A percentile compares a stretch with the other conserved stretches of the same genome.
Evolutionary conservation across 805 yeast genomes (phyloP).

Genomic region (Yarrowia deformans): DNA sequence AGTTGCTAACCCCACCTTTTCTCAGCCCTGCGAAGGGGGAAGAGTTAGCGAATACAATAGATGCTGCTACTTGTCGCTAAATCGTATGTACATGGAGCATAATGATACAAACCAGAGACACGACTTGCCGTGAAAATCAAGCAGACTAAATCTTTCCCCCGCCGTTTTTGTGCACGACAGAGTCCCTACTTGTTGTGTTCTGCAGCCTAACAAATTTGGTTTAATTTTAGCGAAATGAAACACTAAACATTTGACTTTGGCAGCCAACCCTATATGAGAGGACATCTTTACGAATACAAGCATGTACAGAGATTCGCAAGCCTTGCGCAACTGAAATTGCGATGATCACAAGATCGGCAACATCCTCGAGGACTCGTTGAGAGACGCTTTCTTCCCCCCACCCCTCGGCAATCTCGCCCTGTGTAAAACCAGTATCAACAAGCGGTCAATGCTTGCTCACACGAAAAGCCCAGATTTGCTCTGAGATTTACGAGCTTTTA

Average conservation of each 20-base stretch:
- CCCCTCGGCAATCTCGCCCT: neutral
- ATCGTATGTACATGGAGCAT: too few species aligned
- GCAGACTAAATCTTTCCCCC: neutral
- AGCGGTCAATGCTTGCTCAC: too few species aligned
- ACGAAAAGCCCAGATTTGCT: neutral
- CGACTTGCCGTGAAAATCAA: neutral
- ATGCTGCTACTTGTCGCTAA: too few species aligned
- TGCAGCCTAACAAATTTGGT: neutral
- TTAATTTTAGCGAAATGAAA: conserved; percentile 21
- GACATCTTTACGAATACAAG: conserved; percentile 5
- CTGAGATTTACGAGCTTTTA: conserved; percentile 16
- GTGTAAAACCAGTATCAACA: too few species aligned
- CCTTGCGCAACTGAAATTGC: neutral
- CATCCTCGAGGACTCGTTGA: neutral
- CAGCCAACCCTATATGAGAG: neutral
- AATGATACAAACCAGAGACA: too few species aligned
- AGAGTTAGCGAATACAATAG: neutral
- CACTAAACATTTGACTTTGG: conserved; percentile 1
- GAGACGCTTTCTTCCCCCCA: too few species aligned
- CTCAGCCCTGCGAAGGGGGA: neutral
- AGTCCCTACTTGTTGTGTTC: neutral
- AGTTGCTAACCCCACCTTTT: neutral
- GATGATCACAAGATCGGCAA: neutral
- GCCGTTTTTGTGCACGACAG: neutral
- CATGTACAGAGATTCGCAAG: neutral